Percentiles rank a stretch among this genome's conserved stretches.
Evolutionary conservation across 2,329 filamentous ascomycete genomes (phyloP).

Genomic region (Penicillium sp.): DNA sequence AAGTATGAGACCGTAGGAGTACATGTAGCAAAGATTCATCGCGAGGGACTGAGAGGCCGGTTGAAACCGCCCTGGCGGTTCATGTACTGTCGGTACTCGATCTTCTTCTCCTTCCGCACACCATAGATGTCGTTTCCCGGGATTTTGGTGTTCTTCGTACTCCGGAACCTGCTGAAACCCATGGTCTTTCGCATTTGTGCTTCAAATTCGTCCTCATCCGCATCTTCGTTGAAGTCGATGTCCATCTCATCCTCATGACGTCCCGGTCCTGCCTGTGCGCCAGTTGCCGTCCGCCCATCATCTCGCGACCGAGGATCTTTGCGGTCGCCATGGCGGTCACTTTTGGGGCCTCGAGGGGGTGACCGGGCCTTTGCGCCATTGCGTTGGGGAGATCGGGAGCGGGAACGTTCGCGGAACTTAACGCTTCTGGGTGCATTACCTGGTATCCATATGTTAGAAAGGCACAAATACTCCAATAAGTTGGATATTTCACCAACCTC

Average conservation of each 20-base stretch:
- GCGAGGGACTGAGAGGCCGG: slow-evolving; percentile 48
- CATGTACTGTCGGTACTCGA: slow-evolving; percentile 96
- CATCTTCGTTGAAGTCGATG: slow-evolving; percentile 48
- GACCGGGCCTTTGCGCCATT: slow-evolving; percentile 38
- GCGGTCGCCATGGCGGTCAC: slow-evolving; percentile 36
- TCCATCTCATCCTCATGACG: slow-evolving; percentile 37
- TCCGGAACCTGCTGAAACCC: slow-evolving; percentile 83
- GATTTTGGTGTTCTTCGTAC: slow-evolving; percentile 86
- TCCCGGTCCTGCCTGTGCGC: slow-evolving; percentile 16
- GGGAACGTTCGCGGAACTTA: slow-evolving; percentile 38
- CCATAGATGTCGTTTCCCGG: slow-evolving; percentile 80
- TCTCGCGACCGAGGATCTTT: slow-evolving; percentile 28
- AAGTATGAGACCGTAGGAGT: slow-evolving; percentile 6
- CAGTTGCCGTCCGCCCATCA: slow-evolving; percentile 25
- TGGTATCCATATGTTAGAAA: slow-evolving; percentile 7
- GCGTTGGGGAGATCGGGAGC: slow-evolving; percentile 32
- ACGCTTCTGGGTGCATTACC: slow-evolving; percentile 33
- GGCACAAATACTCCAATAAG: background rate
- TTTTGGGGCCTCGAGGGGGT: slow-evolving; percentile 35
- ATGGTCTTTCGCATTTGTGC: slow-evolving; percentile 78
- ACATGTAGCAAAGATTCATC: slow-evolving; percentile 24
- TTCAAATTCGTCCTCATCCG: slow-evolving; percentile 63
- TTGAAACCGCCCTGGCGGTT: slow-evolving; percentile 52
- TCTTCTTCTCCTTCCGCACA: slow-evolving; percentile 89
- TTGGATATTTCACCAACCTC: slow-evolving; percentile 33